Base-by-base conservation (phyloP, 345 rosid species). In the Balakata baccata region DNA sequence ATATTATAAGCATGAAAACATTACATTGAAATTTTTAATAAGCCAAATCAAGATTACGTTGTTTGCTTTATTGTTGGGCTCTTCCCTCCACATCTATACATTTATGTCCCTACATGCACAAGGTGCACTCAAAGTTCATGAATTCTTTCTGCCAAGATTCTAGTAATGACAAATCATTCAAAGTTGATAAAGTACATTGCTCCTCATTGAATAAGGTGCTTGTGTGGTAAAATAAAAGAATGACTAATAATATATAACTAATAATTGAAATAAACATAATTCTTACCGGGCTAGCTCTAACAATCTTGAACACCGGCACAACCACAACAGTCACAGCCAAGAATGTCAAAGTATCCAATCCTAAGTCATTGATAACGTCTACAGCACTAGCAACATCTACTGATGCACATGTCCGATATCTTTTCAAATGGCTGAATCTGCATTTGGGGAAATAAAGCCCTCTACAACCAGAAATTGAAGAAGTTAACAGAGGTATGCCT, bases 291-390 rank as follows among this genome's bases (percentile, higher is more conserved):
- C 98, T 94, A 7, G 90, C 91, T 89, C 74, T 92, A 78, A 90
- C 81, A 25, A 86, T 59, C 90, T 86, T 89, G 94, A 94, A 90
- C 25, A 82, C 89, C 38, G 98, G 98, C 78, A 94, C 94, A 79
- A 94, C 89, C 74, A 89, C 74, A 59, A 94, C 97, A 61, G 98
- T 94, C 74, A 94, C 98, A 52, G 81, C 90, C 82, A 92, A 88
- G 83, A 92, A 94, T 12, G 97, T 94, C 80, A 94, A 82, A 71
- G 98, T 92, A 89, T 94, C 97, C 79, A 88, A 79, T 64, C 98
- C 98, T 77, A 94, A 86, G 86, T 94, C 98, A 64, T 94, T 94
- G 81, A 94, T 88, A 54, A 92, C 98, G 69, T 94, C 98, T 81
- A 89, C 79, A 38, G 97, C 98, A 81, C 75, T 61, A 43, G 93